A percentile compares a stretch with the other conserved stretches of the same genome.
phyloP scores from a whole-genome alignment of 1,139 yeast species.

The Hyphopichia buzzinii region DNA sequence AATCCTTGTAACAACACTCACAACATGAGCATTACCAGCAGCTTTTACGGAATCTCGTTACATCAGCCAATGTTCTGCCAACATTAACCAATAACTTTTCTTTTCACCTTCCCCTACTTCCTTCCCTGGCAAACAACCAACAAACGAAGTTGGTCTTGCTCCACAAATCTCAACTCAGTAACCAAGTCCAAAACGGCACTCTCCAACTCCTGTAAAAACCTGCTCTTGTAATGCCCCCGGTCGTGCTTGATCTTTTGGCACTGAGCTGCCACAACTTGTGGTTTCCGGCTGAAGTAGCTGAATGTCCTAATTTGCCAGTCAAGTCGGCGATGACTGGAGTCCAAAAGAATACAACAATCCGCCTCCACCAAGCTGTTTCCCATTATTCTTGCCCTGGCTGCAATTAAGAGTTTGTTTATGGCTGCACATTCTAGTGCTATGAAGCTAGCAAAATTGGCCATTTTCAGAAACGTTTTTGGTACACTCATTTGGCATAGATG shows the following conservation, averaged over 20 bases:
- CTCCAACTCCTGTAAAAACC: background rate
- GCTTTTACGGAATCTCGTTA: too few relatives aligned
- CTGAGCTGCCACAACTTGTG: background rate
- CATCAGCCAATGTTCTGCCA: too few relatives aligned
- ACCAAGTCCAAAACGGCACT: background rate
- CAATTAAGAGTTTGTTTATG: too few relatives aligned
- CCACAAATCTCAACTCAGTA: background rate
- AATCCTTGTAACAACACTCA: too few relatives aligned
- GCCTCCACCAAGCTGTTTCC: too few relatives aligned
- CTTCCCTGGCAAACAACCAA: too few relatives aligned
- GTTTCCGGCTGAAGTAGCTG: background rate
- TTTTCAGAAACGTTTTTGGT: background rate
- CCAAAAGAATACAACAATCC: too few relatives aligned
- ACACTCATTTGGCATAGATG: background rate
- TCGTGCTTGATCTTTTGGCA: background rate
- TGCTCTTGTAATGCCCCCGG: background rate
- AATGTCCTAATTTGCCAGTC: background rate
- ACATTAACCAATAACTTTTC: too few relatives aligned
- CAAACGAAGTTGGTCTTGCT: too few relatives aligned
- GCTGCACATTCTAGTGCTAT: background rate
- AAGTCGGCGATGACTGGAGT: background rate
- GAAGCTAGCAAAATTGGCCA: background rate
- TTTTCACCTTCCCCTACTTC: too few relatives aligned
- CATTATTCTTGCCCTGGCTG: too few relatives aligned
- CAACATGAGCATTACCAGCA: too few relatives aligned